A percentile compares a stretch with the other conserved stretches of the same genome.
Conservation (phyloP, 306 rosid genomes). For the Prunus kanzakura region DNA sequence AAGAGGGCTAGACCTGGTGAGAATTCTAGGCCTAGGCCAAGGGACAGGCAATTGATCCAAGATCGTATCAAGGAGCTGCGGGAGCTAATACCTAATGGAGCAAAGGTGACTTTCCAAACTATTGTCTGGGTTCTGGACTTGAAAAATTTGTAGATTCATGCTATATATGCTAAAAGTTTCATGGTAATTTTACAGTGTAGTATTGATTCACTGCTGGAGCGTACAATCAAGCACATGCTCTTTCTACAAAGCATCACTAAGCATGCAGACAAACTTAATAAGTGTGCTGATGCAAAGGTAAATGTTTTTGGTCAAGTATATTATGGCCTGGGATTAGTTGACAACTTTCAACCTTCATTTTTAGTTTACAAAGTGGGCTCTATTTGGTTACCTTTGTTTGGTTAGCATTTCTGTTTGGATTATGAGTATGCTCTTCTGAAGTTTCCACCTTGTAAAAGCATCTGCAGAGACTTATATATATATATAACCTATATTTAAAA, state of each 20-base stretch:
- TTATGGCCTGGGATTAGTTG: conserved; percentile 1
- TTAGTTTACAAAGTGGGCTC: neutral
- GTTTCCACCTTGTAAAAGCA: neutral
- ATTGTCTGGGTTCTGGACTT: conserved; percentile 19
- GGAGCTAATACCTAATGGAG: conserved; percentile 89
- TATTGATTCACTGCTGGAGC: conserved; percentile 88
- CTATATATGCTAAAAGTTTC: conserved; percentile 30
- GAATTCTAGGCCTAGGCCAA: conserved; percentile 90
- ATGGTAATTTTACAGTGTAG: conserved; percentile 67
- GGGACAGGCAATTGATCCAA: conserved; percentile 98
- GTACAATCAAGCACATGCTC: conserved; percentile 85
- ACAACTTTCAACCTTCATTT: neutral
- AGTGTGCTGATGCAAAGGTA: conserved; percentile 60
- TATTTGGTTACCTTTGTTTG: neutral
- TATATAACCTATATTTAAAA: neutral
- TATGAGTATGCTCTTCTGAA: neutral
- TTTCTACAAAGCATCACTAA: conserved; percentile 82
- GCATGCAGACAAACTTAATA: conserved; percentile 84
- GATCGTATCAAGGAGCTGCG: conserved; percentile 96
- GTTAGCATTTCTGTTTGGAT: neutral
- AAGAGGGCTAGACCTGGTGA: conserved; percentile 93
- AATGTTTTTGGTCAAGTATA: conserved; percentile 17
- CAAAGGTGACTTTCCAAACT: conserved; percentile 55
- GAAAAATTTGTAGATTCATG: conserved; percentile 10
- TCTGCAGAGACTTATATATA: neutral